phyloP scores from a whole-genome alignment of 345 rosid genomes.

The Eucalyptus marginata region DNA sequence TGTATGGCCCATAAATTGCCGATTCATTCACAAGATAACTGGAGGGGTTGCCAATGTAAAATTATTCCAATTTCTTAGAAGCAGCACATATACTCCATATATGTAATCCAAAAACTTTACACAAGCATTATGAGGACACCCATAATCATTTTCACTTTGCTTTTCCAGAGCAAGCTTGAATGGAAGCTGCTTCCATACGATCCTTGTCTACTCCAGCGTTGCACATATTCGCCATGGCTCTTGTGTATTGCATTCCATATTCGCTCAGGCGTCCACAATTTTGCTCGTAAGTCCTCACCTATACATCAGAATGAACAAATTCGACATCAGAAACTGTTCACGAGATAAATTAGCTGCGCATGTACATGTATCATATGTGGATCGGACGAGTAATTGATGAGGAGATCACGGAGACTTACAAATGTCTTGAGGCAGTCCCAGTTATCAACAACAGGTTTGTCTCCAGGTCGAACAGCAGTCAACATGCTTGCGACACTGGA shows the following conservation, averaged over 20 bases:
- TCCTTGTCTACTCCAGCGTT: constrained; percentile 13
- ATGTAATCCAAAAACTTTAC: neutral
- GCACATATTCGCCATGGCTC: constrained; percentile 32
- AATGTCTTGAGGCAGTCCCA: constrained; percentile 35
- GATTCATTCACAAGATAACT: neutral
- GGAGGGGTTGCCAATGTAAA: neutral
- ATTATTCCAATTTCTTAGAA: neutral
- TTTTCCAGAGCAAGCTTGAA: constrained; percentile 6
- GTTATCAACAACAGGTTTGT: constrained; percentile 24
- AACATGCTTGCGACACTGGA: neutral
- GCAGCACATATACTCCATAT: neutral
- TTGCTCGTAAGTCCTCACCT: constrained; percentile 19
- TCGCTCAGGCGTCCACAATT: constrained; percentile 10
- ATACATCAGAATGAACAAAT: neutral
- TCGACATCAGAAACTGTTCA: neutral
- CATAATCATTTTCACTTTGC: neutral
- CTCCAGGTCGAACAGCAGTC: constrained; percentile 4
- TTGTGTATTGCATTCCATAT: constrained; percentile 21
- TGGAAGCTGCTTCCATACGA: constrained; percentile 5
- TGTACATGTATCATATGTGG: neutral
- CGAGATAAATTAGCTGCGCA: neutral
- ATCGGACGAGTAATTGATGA: neutral
- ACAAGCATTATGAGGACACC: neutral
- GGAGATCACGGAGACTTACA: neutral
- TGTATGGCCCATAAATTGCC: neutral